phyloP scores from a whole-genome alignment of 1,284 basidiomycete species.

The Sanghuangporus weigelae region DNA sequence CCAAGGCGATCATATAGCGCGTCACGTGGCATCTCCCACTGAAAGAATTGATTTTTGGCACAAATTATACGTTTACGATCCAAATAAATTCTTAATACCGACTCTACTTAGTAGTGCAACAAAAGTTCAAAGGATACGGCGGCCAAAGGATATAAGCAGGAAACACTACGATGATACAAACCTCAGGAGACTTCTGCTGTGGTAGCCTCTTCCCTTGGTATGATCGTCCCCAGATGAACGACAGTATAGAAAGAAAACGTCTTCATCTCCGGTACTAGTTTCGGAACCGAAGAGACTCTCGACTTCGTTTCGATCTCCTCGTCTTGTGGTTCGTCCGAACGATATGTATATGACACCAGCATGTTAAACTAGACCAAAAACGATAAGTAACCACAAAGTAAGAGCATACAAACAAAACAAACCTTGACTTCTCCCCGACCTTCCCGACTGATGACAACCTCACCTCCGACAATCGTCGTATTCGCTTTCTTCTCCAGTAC shows the following conservation, averaged over 20 bases:
- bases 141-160: too few relatives aligned
- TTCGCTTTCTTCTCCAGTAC: constrained; percentile 84
- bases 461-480: constrained; percentile 78
- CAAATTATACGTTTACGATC: too few relatives aligned
- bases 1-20: too few relatives aligned
- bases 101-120: too few relatives aligned
- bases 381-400: constrained; percentile 1
- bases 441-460: constrained; percentile 74
- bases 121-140: too few relatives aligned
- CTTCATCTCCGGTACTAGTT: constrained; percentile 63
- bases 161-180: background rate
- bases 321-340: constrained; percentile 74
- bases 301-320: constrained; percentile 49
- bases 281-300: constrained; percentile 29
- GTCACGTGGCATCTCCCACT: too few relatives aligned
- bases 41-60: too few relatives aligned
- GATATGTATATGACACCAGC: constrained; percentile 88
- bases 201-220: constrained; percentile 47
- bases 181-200: background rate
- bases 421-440: constrained; percentile 73
- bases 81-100: too few relatives aligned
- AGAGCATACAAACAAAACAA: constrained; percentile 23
- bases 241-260: constrained; percentile 84
- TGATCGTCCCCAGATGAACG: constrained; percentile 69
- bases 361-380: constrained; percentile 70